Conservation (phyloP, 169 alveolate genomes). For the Cryptosporidium andersoni region DNA sequence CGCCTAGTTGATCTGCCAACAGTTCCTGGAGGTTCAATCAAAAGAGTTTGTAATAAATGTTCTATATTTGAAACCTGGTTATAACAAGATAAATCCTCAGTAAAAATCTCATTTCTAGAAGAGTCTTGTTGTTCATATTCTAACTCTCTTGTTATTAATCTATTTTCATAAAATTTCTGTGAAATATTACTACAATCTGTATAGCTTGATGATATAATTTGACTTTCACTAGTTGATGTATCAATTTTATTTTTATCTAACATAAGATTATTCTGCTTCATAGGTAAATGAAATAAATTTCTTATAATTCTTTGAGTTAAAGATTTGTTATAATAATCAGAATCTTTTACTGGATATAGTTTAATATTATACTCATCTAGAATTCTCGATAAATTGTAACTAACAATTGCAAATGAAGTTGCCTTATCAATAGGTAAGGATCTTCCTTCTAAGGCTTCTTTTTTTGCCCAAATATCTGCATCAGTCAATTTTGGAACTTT, state of each 20-base stretch:
- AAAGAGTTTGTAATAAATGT: constrained; percentile 39
- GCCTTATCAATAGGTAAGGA: constrained; percentile 56
- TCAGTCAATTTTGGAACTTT: constrained; percentile 49
- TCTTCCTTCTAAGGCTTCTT: constrained; percentile 12
- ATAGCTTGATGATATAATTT: too few relatives aligned
- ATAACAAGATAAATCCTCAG: too few relatives aligned
- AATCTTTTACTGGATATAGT: constrained; percentile 16
- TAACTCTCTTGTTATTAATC: too few relatives aligned
- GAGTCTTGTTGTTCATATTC: too few relatives aligned
- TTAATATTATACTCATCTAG: constrained; percentile 24
- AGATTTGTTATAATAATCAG: constrained; percentile 3
- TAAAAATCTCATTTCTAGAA: too few relatives aligned
- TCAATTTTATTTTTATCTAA: too few relatives aligned
- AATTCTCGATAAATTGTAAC: constrained; percentile 55
- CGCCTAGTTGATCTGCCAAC: constrained; percentile 77
- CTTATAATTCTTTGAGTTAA: constrained; percentile 3
- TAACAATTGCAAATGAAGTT: constrained; percentile 51
- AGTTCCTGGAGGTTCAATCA: constrained; percentile 76
- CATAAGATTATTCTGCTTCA: not conserved
- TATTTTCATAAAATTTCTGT: too few relatives aligned
- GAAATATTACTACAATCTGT: too few relatives aligned
- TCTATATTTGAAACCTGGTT: constrained; percentile 5
- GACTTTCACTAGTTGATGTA: too few relatives aligned
- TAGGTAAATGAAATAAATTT: constrained; percentile 34
- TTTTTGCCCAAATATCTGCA: constrained; percentile 19